A percentile compares a stretch with the other conserved stretches of the same genome.
Evolutionary conservation across 176 grass and related monocot species (phyloP).

Genomic region (Sorghum bicolor): Sorghum_bicolor_NCBIv3 NC_012876.2:56501001-56501500

Average conservation of each 20-base stretch:
- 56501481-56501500: background rate
- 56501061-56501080: background rate
- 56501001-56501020: background rate
- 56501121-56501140: background rate
- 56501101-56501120: background rate
- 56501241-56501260: background rate
- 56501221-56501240: background rate
- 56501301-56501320: background rate
- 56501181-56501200: background rate
- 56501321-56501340: background rate
- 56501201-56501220: background rate
- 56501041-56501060: background rate
- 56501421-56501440: background rate
- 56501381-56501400: background rate
- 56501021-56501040: background rate
- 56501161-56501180: background rate
- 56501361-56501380: conserved; percentile 15
- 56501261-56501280: conserved; percentile 13
- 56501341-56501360: background rate
- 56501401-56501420: conserved; percentile 10
- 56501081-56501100: background rate
- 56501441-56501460: background rate
- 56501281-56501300: background rate
- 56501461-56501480: conserved; percentile 1
- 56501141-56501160: background rate